Percentiles rank a stretch among this genome's conserved stretches.
Conservation (phyloP, 2,329 filamentous ascomycete species). For the Calonectria leucothoes region DNA sequence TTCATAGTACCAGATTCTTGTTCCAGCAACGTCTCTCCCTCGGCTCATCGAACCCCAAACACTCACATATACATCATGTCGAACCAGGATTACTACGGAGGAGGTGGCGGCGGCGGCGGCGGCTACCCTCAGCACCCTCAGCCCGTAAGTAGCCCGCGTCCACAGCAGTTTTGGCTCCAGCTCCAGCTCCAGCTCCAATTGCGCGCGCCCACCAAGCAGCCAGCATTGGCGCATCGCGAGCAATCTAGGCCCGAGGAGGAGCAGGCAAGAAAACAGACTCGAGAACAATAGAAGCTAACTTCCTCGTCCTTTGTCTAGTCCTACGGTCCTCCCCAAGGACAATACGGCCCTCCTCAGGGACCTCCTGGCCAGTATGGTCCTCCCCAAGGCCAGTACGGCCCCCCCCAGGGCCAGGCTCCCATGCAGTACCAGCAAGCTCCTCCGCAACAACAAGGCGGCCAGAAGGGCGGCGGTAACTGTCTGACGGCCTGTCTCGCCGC, state of each 20-base stretch:
- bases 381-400: constrained; percentile 47
- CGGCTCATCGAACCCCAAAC: not conserved
- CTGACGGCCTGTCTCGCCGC: constrained; percentile 60
- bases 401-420: constrained; percentile 50
- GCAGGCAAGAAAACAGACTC: not conserved
- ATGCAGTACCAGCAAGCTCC: constrained; percentile 58
- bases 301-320: constrained; percentile 30
- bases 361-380: constrained; percentile 44
- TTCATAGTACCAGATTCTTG: not conserved
- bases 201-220: constrained; percentile 1
- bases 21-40: not conserved
- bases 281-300: constrained; percentile 19
- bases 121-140: constrained; percentile 55
- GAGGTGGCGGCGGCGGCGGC: constrained; percentile 33
- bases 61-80: constrained; percentile 46
- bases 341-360: constrained; percentile 48
- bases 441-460: constrained; percentile 45
- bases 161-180: not conserved
- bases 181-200: not conserved
- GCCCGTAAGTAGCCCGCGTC: constrained; percentile 46
- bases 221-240: not conserved
- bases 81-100: constrained; percentile 55
- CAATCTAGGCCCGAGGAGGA: not conserved
- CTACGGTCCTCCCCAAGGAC: constrained; percentile 46
- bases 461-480: constrained; percentile 54